Evolutionary conservation across 495 filamentous ascomycete genomes (phyloP), one percentile per base, ranked within the genome.

Genomic region (Choiromyces venosus): DNA sequence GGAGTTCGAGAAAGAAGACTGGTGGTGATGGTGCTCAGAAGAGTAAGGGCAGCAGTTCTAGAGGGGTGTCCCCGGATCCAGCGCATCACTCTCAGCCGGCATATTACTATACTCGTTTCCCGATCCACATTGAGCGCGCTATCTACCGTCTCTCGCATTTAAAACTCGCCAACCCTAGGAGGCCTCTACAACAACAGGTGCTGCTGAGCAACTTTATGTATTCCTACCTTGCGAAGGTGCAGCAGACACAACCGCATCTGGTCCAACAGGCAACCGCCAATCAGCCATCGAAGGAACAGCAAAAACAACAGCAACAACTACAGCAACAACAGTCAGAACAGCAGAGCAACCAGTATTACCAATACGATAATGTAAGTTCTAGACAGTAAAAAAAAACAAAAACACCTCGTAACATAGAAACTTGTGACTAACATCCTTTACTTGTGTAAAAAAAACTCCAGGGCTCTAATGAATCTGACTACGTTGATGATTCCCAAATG

Each of bases 171-270:
- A 99, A 99, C 81, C 95, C 95, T 40, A 89, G 95, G 16, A 90
- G 95, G 38, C 91, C 94, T 56, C 84, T 99, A 42, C 92, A 96
- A 79, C 97, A 94, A 65, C 95, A 99, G 81, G 95, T 99, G 36
- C 86, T 99, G 69, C 89, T 99, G 77, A 97, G 94, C 83, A 99
- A 99, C 79, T 99, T 99, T 83, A 99, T 99, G 95, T 99, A 99
- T 85, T 94, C 92, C 39, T 99, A 99, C 82, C 87, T 99, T 75
- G 96, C 94, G 69, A 98, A 98, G 83, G 95, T 99, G 42, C 95
- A 99, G 83, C 92, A 95, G 75, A 97, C 97, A 91, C 95, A 98
- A 81, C 95, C 96, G 38, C 91, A 94, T 75, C 89, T 97, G 77
- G 73, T 81, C 14, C 77, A 81, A n/a, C 89, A 93, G 78, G 88